Evolutionary conservation across 2,329 filamentous ascomycete species (phyloP).

Genomic region (Botrytis cinerea): DNA sequence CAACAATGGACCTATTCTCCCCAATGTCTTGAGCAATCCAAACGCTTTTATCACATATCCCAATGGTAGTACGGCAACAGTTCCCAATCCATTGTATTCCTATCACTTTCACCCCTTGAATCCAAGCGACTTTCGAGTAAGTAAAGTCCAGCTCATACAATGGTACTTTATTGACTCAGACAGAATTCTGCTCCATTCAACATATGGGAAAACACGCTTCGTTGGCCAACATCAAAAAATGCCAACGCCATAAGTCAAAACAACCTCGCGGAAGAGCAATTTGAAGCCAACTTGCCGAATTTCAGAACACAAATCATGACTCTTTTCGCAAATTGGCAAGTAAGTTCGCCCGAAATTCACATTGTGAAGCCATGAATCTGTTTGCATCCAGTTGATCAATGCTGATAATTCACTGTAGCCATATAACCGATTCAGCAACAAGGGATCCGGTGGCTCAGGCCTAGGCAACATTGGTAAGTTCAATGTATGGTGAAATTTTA

Average conservation of each 20-base stretch:
- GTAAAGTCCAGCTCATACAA: background rate
- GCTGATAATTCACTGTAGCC: background rate
- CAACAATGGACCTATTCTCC: conserved; percentile 44
- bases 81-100: conserved; percentile 61
- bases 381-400: background rate
- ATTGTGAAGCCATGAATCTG: background rate
- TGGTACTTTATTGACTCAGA: background rate
- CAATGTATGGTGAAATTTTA: background rate
- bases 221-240: conserved; percentile 18
- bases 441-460: conserved; percentile 13
- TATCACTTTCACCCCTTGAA: conserved; percentile 57
- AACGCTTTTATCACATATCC: conserved; percentile 23
- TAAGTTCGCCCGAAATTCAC: background rate
- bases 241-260: conserved; percentile 19
- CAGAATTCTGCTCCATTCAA: background rate
- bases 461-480: conserved; percentile 20
- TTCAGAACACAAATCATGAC: conserved; percentile 24
- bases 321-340: conserved; percentile 24
- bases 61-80: conserved; percentile 58
- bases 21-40: conserved; percentile 28
- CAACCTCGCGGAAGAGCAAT: conserved; percentile 7
- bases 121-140: conserved; percentile 16
- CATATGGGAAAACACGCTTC: conserved; percentile 6
- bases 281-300: conserved; percentile 20
- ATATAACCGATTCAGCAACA: conserved; percentile 24